Evolutionary conservation across 495 filamentous ascomycete genomes (phyloP).

Genomic region (Penicillium riverlandense): DNA sequence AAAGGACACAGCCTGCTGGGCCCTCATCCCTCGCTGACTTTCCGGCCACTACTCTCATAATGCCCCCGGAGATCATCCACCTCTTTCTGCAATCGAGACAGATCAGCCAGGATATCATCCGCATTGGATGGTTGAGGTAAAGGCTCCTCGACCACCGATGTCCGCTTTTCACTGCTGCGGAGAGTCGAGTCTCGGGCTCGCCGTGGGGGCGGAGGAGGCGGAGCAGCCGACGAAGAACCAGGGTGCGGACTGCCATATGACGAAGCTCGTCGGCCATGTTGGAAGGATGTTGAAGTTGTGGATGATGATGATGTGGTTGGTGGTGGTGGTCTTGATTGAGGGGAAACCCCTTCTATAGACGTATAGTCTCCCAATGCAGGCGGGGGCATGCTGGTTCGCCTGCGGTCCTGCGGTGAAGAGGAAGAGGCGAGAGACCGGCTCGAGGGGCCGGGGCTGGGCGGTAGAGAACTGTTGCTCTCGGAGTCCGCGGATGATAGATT

Average conservation of each 20-base stretch:
- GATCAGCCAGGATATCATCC: conserved; percentile 58
- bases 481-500: conserved; percentile 19
- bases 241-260: conserved; percentile 23
- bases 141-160: conserved; percentile 15
- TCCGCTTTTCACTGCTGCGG: conserved; percentile 33
- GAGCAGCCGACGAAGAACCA: conserved; percentile 27
- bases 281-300: background rate
- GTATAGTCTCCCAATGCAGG: conserved; percentile 6
- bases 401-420: conserved; percentile 8
- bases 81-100: conserved; percentile 61
- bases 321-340: conserved; percentile 3
- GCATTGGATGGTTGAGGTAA: conserved; percentile 29
- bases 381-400: conserved; percentile 20
- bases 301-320: too few relatives aligned
- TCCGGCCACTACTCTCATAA: conserved; percentile 29
- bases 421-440: conserved; percentile 4
- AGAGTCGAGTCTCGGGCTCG: conserved; percentile 48
- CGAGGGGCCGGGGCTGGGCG: conserved; percentile 26
- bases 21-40: conserved; percentile 12
- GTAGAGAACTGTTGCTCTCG: conserved; percentile 19
- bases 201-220: conserved; percentile 56
- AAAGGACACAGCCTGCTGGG: conserved; percentile 10
- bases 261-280: conserved; percentile 12
- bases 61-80: conserved; percentile 62
- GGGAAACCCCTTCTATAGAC: background rate